Evolutionary conservation across 2,329 filamentous ascomycete genomes (phyloP).

Genomic region (Clonostachys rhizophaga): DNA sequence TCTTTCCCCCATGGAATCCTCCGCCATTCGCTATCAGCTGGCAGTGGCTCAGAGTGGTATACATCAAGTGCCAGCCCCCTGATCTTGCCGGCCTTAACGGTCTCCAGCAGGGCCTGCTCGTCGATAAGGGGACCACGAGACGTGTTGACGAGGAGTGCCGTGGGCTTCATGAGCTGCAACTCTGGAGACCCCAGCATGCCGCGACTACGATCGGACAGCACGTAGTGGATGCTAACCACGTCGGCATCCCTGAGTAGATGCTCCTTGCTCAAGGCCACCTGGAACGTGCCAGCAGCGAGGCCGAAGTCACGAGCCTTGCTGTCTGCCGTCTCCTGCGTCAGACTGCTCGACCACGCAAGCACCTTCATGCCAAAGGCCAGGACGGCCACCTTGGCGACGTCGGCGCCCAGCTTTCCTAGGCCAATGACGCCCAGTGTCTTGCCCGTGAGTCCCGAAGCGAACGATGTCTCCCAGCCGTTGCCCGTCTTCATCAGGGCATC

Average conservation of each 20-base stretch:
- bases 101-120: slow-evolving; percentile 54
- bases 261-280: slow-evolving; percentile 55
- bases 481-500: slow-evolving; percentile 57
- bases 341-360: slow-evolving; percentile 71
- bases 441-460: slow-evolving; percentile 60
- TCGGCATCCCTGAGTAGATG: slow-evolving; percentile 63
- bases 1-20: slow-evolving; percentile 58
- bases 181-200: slow-evolving; percentile 60
- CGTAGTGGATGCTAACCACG: slow-evolving; percentile 67
- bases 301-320: slow-evolving; percentile 57
- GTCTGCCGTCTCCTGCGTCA: slow-evolving; percentile 74
- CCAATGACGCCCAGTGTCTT: slow-evolving; percentile 70
- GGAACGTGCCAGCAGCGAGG: slow-evolving; percentile 56
- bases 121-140: slow-evolving; percentile 64
- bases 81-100: slow-evolving; percentile 52
- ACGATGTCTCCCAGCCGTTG: slow-evolving; percentile 61
- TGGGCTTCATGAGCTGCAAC: slow-evolving; percentile 58
- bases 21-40: slow-evolving; percentile 60
- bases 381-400: slow-evolving; percentile 63
- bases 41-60: slow-evolving; percentile 64
- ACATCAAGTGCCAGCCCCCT: slow-evolving; percentile 66
- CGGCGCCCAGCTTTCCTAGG: slow-evolving; percentile 66
- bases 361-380: slow-evolving; percentile 73
- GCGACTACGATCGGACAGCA: slow-evolving; percentile 61
- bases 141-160: slow-evolving; percentile 63